Base-by-base conservation (phyloP, 2,329 filamentous ascomycete species). In the Scedosporium aurantiacum region DNA sequence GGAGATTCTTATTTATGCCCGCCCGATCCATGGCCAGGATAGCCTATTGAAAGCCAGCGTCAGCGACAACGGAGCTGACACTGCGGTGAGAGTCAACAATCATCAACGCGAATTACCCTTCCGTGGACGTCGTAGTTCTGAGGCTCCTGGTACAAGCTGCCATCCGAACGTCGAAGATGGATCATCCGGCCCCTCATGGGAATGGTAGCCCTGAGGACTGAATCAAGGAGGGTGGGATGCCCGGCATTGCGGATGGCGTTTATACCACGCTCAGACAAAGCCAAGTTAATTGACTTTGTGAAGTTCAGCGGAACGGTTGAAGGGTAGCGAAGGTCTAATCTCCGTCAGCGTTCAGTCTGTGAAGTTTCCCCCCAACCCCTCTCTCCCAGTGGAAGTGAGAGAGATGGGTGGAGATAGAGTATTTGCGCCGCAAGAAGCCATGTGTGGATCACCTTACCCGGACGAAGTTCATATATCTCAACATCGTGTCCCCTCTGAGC, bases 151-250 rank as follows among this genome's bases (percentile, higher is more conserved):
- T 86, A 90, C 56, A 95, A 74, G 25, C 83, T 74, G 4, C 90
- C 90, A 18, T 81, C 76, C 7, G 82, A 78, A 21, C 79, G 78
- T 67, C 78, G 79, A 40, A 90, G 85, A 70, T 99, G 94, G 65
- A 99, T 95, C 94, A 99, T 99, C 27, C 94, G 90, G 12, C 92
- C 94, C 71, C 88, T 80, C 91, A 99, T 97, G 10, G 93, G 92
- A 63, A 97, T 91, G 0, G 92, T 93, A 59, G 87, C 84, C 1
- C 77, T 78, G 68, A 96, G 80, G 37, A 97, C 84, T 67, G 85
- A 80, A 12, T 92, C 81, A 37, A 96, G 77, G 41, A 97, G 81
- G 2, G 79, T 81, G 2, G 83, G 75, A 37, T 86, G 82, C 27
- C 84, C 83, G 1, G 89, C 84, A 67, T 89, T 79, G 60, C 83